phyloP scores from a whole-genome alignment of 139 green algal species.

The Pleodorina starrii region DNA sequence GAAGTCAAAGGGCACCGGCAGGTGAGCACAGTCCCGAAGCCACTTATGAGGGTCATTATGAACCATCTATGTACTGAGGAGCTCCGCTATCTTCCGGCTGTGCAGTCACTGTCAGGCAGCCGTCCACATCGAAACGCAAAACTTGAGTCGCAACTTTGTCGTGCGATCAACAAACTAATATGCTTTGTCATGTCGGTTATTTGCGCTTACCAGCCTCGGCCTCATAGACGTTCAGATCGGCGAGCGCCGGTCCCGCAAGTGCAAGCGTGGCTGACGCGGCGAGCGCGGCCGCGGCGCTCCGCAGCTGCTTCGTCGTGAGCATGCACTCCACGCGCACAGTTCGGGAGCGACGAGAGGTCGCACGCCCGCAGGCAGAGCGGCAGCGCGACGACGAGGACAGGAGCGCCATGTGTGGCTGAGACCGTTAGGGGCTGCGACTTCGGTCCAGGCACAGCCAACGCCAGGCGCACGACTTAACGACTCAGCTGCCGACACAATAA shows the following conservation, averaged over 20 bases:
- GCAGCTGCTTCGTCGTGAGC: background rate
- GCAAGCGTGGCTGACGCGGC: background rate
- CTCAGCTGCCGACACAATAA: too few species aligned
- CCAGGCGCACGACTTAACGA: too few species aligned
- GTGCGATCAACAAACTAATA: too few species aligned
- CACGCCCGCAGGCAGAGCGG: background rate
- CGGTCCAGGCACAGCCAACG: background rate
- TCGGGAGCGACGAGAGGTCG: background rate
- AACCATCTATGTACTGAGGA: too few species aligned
- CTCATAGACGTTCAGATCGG: constrained; percentile 70
- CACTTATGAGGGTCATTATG: too few species aligned
- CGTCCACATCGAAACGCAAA: too few species aligned
- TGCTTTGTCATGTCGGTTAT: too few species aligned
- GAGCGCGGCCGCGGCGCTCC: background rate
- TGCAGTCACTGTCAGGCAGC: too few species aligned
- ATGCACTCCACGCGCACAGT: constrained; percentile 14
- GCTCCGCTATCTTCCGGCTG: too few species aligned
- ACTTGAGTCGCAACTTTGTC: too few species aligned
- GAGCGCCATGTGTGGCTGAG: constrained; percentile 33
- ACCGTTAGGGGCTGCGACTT: background rate
- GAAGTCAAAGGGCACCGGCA: too few species aligned
- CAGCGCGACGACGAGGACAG: background rate
- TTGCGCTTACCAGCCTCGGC: background rate
- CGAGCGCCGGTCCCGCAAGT: constrained; percentile 34
- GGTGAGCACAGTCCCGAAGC: too few species aligned